Conservation (phyloP, 306 rosid species). For the Geum urbanum region DNA sequence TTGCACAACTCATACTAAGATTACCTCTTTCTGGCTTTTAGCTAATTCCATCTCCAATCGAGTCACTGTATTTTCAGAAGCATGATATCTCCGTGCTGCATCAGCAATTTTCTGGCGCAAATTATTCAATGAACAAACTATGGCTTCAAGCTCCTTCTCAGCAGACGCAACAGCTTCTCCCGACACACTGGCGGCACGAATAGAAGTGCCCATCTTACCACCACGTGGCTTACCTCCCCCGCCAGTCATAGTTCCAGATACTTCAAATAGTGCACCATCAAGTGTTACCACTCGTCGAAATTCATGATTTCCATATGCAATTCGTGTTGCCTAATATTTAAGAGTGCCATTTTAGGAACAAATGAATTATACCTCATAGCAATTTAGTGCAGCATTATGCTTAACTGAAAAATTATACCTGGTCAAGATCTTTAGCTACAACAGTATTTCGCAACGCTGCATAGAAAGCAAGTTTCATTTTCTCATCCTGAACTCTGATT, state of each 20-base stretch:
- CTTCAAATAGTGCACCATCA: constrained; percentile 88
- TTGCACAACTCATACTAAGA: constrained; percentile 16
- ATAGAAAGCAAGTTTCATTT: constrained; percentile 91
- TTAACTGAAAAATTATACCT: constrained; percentile 44
- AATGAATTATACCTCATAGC: background rate
- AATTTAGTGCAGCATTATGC: background rate
- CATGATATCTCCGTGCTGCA: constrained; percentile 60
- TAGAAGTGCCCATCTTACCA: constrained; percentile 91
- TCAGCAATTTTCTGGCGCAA: constrained; percentile 58
- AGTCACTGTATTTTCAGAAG: constrained; percentile 56
- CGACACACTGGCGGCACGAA: constrained; percentile 78
- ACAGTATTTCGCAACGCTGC: constrained; percentile 68
- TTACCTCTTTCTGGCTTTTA: constrained; percentile 82
- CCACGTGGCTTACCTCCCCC: constrained; percentile 92
- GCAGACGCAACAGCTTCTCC: constrained; percentile 68
- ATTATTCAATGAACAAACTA: constrained; percentile 45
- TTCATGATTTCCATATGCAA: constrained; percentile 64
- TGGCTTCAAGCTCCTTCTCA: constrained; percentile 55
- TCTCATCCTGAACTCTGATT: constrained; percentile 71
- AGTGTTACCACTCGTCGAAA: constrained; percentile 88
- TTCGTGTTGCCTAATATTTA: constrained; percentile 68
- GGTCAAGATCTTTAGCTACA: constrained; percentile 86
- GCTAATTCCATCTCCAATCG: constrained; percentile 82
- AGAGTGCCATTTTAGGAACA: constrained; percentile 14
- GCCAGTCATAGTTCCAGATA: constrained; percentile 93